phyloP scores from a whole-genome alignment of 2,329 filamentous ascomycete species.

The Pseudogymnoascus pannorum region DNA sequence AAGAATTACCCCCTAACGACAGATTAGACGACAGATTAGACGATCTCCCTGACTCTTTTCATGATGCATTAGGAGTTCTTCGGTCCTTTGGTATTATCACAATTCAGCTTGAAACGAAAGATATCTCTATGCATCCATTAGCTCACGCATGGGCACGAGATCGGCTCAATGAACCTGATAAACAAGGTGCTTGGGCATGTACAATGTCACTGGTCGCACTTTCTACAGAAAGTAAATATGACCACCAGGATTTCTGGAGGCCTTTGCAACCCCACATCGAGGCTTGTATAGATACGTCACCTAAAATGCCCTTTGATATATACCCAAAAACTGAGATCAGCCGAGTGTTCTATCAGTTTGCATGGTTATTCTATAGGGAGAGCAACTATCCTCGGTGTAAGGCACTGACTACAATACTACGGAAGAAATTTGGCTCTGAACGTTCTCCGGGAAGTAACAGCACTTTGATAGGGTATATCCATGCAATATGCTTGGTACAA shows the following conservation, averaged over 20 bases:
- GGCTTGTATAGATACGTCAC: background rate
- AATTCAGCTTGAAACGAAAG: background rate
- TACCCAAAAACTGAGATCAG: background rate
- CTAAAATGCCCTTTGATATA: background rate
- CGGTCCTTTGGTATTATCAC: constrained; percentile 14
- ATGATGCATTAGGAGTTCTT: constrained; percentile 8
- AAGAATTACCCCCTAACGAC: background rate
- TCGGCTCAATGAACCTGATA: constrained; percentile 4
- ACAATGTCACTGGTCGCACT: background rate
- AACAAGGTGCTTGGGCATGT: background rate
- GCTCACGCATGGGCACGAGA: constrained; percentile 20
- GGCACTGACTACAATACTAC: background rate
- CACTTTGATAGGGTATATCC: background rate
- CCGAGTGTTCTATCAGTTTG: background rate
- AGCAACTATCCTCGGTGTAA: background rate
- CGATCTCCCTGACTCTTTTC: background rate
- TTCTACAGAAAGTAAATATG: background rate
- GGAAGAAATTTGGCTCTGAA: background rate
- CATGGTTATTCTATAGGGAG: background rate
- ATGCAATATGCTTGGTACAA: background rate
- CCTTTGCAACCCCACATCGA: background rate
- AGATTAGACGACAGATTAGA: background rate
- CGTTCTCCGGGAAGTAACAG: background rate
- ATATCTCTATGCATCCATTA: constrained; percentile 19
- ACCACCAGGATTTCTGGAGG: background rate